These are phyloP conservation scores for Salix viminalis DNA, from an alignment of 345 rosid species.

Conservation along the genomic window DNA sequence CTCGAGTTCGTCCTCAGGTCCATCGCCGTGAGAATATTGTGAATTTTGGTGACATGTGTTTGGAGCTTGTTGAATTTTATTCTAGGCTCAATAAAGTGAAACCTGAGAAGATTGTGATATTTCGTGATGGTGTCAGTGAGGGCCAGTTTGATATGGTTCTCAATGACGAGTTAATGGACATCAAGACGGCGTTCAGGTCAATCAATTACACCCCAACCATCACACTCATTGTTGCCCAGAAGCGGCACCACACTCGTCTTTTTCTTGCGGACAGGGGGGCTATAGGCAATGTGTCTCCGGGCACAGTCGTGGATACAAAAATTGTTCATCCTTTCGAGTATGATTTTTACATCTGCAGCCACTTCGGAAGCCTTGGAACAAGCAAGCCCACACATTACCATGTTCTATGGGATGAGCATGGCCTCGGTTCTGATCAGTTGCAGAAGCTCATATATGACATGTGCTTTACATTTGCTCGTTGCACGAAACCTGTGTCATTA, in stretches of 20 bases:
- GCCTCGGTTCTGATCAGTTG: slow-evolving; percentile 55
- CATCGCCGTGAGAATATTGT: slow-evolving; percentile 63
- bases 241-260: slow-evolving; percentile 78
- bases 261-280: slow-evolving; percentile 50
- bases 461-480: slow-evolving; percentile 84
- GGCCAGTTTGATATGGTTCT: slow-evolving; percentile 90
- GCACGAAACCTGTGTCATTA: slow-evolving; percentile 78
- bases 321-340: slow-evolving; percentile 73
- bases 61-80: slow-evolving; percentile 58
- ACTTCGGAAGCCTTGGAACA: slow-evolving; percentile 71
- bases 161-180: slow-evolving; percentile 50
- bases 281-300: slow-evolving; percentile 59
- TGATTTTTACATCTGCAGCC: slow-evolving; percentile 75
- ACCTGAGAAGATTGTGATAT: slow-evolving; percentile 64
- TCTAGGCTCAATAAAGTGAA: slow-evolving; percentile 30
- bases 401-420: slow-evolving; percentile 68
- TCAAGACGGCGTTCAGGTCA: slow-evolving; percentile 40
- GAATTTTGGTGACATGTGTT: slow-evolving; percentile 59
- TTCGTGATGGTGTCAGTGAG: slow-evolving; percentile 84
- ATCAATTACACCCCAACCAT: slow-evolving; percentile 50
- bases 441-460: slow-evolving; percentile 68
- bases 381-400: slow-evolving; percentile 88
- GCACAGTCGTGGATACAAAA: slow-evolving; percentile 70
- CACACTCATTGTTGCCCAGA: slow-evolving; percentile 69
- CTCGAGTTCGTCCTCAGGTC: slow-evolving; percentile 57